phyloP scores from a whole-genome alignment of 2,329 filamentous ascomycete species.

The Cladosporium sp. region DNA sequence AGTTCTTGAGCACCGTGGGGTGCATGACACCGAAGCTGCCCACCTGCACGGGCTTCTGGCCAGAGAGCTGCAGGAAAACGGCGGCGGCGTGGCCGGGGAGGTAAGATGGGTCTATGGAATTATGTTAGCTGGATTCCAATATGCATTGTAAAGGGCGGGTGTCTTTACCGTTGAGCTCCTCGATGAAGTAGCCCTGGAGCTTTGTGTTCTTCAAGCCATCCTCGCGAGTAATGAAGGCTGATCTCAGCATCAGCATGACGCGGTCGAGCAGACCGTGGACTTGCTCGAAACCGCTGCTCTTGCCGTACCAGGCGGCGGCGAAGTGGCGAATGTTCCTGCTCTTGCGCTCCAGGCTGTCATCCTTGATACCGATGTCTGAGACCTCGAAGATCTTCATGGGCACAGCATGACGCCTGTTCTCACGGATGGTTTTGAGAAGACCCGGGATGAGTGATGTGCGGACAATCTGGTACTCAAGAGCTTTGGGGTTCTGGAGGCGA shows the following conservation, averaged over 20 bases:
- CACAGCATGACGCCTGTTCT: slow-evolving; percentile 84
- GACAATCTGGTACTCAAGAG: slow-evolving; percentile 86
- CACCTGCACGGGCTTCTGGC: slow-evolving; percentile 65
- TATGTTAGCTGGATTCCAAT: not conserved
- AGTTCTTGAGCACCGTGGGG: slow-evolving; percentile 87
- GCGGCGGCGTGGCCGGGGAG: slow-evolving; percentile 85
- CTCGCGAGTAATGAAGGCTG: slow-evolving; percentile 71
- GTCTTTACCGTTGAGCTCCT: slow-evolving; percentile 70
- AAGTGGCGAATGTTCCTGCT: slow-evolving; percentile 92
- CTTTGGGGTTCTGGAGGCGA: slow-evolving; percentile 87
- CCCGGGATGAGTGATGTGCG: slow-evolving; percentile 81
- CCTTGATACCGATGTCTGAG: slow-evolving; percentile 88
- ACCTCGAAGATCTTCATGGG: slow-evolving; percentile 93
- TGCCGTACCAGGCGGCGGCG: slow-evolving; percentile 92
- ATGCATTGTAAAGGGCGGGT: no score
- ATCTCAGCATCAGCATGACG: slow-evolving; percentile 85
- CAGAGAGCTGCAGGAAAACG: slow-evolving; percentile 69
- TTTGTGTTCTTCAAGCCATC: slow-evolving; percentile 57
- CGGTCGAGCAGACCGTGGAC: slow-evolving; percentile 93
- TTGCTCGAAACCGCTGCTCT: slow-evolving; percentile 88
- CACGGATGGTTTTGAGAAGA: slow-evolving; percentile 85
- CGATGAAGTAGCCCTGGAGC: slow-evolving; percentile 74
- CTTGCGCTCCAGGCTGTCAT: slow-evolving; percentile 73
- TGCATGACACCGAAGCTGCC: slow-evolving; percentile 93
- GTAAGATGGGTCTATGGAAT: slow-evolving; percentile 67